phyloP scores from a whole-genome alignment of 495 filamentous ascomycete genomes.

The Hyaloscypha bicolor region DNA sequence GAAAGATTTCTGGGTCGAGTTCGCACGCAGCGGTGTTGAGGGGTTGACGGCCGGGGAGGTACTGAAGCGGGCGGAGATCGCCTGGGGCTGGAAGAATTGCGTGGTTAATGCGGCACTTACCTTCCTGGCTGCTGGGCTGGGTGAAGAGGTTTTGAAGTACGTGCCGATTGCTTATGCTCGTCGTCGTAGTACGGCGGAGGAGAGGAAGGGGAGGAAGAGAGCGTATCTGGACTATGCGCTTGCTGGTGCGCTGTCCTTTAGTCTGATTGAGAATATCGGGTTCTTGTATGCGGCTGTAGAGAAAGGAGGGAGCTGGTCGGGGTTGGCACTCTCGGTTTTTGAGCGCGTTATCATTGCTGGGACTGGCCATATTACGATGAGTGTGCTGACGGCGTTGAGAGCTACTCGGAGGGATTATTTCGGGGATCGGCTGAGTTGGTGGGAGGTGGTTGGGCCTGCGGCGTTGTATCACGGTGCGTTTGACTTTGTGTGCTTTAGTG shows the following conservation, averaged over 20 bases:
- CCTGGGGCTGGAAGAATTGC: conserved; percentile 29
- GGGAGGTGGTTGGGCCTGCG: conserved; percentile 24
- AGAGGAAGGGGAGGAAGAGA: conserved; percentile 16
- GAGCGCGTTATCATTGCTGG: conserved; percentile 29
- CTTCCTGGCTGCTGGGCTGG: conserved; percentile 24
- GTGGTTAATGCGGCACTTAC: conserved; percentile 25
- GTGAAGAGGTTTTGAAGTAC: conserved; percentile 33
- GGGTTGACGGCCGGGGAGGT: conserved; percentile 21
- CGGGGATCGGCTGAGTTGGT: conserved; percentile 29
- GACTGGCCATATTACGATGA: conserved; percentile 26
- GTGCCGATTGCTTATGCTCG: conserved; percentile 31
- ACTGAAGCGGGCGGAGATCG: conserved; percentile 13
- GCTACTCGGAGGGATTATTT: conserved; percentile 32
- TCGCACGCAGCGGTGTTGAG: conserved; percentile 4
- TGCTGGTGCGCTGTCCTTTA: conserved; percentile 30
- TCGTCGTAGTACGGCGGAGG: neutral
- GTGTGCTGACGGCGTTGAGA: conserved; percentile 28
- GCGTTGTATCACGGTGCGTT: conserved; percentile 29
- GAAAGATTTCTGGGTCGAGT: conserved; percentile 19
- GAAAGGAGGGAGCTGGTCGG: neutral
- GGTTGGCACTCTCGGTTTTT: conserved; percentile 22
- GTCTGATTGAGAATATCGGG: conserved; percentile 30
- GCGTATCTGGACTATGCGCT: conserved; percentile 31
- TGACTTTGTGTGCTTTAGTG: conserved; percentile 26
- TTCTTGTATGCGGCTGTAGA: conserved; percentile 25